Conservation (phyloP, 129 eudicot genomes). For the Escallonia rubra region DNA sequence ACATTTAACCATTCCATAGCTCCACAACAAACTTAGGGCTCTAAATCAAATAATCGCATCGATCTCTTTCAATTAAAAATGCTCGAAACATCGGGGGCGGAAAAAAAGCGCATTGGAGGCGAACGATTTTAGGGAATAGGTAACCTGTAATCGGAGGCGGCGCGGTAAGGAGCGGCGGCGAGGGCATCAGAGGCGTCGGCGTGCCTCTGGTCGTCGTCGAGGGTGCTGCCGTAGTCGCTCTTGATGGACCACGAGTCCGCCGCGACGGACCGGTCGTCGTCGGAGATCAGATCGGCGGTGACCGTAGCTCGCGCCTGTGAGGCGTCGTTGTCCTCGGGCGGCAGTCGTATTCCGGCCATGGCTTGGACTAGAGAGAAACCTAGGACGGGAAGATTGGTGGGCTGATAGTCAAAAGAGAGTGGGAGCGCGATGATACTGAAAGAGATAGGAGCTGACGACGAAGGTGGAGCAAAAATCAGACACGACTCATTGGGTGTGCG, state of each 20-base stretch:
- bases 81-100: neutral
- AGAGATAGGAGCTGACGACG: constrained; percentile 6
- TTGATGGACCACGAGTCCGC: constrained; percentile 98
- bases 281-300: constrained; percentile 86
- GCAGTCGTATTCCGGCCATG: constrained; percentile 81
- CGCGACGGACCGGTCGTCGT: constrained; percentile 88
- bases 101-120: neutral
- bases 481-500: too few relatives aligned
- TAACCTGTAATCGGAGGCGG: constrained; percentile 93
- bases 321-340: constrained; percentile 69
- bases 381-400: constrained; percentile 22
- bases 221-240: constrained; percentile 95
- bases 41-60: neutral
- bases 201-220: constrained; percentile 96
- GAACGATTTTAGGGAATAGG: neutral
- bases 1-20: too few relatives aligned
- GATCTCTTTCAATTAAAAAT: neutral
- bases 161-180: constrained; percentile 57
- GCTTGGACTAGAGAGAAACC: constrained; percentile 27
- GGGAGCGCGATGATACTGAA: constrained; percentile 10
- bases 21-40: too few relatives aligned
- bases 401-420: constrained; percentile 2
- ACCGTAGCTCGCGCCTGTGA: constrained; percentile 45
- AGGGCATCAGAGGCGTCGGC: constrained; percentile 98
- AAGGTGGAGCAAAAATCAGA: neutral